phyloP scores from a whole-genome alignment of 768 basidiomycete genomes.

The Mycena capillaripes region DNA sequence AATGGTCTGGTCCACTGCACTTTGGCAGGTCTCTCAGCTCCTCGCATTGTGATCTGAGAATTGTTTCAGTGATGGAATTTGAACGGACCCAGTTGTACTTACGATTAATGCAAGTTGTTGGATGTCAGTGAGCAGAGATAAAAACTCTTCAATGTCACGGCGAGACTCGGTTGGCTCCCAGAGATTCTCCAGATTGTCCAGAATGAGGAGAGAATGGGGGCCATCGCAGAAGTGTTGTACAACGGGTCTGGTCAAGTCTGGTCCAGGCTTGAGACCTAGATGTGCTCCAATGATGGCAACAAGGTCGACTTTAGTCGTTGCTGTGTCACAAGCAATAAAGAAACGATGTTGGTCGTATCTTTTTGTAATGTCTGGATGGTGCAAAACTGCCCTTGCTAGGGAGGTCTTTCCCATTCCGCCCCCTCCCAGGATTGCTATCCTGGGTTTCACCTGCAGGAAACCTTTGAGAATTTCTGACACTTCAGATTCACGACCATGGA shows the following conservation, averaged over 20 bases:
- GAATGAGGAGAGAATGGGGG: neutral
- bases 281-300: neutral
- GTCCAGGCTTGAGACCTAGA: neutral
- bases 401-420: conserved; percentile 16
- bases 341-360: neutral
- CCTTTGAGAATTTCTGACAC: neutral
- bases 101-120: neutral
- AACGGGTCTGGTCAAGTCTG: neutral
- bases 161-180: neutral
- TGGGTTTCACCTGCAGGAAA: neutral
- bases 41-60: conserved; percentile 15
- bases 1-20: neutral
- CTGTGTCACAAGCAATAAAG: conserved; percentile 9
- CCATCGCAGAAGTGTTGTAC: neutral
- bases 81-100: neutral
- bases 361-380: neutral
- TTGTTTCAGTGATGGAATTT: neutral
- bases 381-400: neutral
- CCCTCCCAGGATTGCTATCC: conserved; percentile 7
- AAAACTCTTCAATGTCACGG: neutral
- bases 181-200: conserved; percentile 2
- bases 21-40: neutral
- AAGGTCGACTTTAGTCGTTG: neutral
- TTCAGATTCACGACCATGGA: conserved; percentile 9
- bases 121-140: neutral